Percentiles rank a stretch among this genome's conserved stretches.
Conservation (phyloP, 306 rosid genomes). For the Styphnolobium japonicum region DNA sequence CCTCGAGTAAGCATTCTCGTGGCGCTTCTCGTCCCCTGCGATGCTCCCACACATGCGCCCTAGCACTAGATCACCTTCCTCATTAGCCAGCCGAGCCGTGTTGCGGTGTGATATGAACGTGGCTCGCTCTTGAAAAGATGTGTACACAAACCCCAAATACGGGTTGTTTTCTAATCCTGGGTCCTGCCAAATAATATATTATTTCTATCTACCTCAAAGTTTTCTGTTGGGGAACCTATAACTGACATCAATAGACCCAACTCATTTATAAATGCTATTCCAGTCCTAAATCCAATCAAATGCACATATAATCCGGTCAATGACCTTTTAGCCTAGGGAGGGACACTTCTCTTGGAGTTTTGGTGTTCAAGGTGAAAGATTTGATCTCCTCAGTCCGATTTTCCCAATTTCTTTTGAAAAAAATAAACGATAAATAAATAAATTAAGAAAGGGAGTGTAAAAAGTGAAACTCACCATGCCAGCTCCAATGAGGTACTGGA, state of each 20-base stretch:
- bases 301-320: no score
- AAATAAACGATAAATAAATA: not conserved
- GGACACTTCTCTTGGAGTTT: no score
- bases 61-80: conserved; percentile 50
- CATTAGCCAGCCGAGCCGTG: conserved; percentile 64
- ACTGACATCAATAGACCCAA: no score
- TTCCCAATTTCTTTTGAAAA: no score
- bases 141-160: conserved; percentile 71
- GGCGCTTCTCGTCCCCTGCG: conserved; percentile 68
- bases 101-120: conserved; percentile 67
- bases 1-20: conserved; percentile 49
- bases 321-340: no score
- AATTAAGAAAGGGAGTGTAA: no score
- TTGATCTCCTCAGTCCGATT: no score
- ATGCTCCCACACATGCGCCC: conserved; percentile 67
- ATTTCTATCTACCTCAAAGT: no score
- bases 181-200: conserved; percentile 46
- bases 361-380: no score
- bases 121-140: conserved; percentile 75
- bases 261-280: no score
- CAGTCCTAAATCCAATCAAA: no score
- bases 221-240: no score
- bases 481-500: conserved; percentile 63
- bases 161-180: conserved; percentile 71
- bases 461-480: conserved; percentile 81